phyloP scores from a whole-genome alignment of 768 basidiomycete genomes.

The Auricularia sp. region DNA sequence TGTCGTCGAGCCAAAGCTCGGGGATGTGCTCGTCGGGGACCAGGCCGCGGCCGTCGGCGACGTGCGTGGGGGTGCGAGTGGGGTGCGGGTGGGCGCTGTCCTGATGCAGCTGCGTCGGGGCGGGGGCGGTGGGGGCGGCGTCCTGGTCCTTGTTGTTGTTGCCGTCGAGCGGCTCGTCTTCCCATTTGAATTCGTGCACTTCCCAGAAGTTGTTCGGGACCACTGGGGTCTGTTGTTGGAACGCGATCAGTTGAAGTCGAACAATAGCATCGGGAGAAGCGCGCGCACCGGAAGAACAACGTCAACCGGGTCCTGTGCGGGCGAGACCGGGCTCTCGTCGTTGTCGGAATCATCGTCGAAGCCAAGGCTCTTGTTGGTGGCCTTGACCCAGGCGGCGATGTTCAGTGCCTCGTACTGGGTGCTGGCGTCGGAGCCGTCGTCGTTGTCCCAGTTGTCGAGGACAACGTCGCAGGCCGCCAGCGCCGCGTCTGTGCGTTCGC shows the following conservation, averaged over 20 bases:
- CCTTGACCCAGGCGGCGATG: slow-evolving; percentile 1
- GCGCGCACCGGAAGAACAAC: background rate
- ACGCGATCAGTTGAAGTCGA: background rate
- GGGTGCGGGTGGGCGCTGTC: too few species aligned
- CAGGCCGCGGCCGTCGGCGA: background rate
- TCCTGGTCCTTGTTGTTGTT: background rate
- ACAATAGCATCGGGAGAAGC: background rate
- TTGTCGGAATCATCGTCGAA: background rate
- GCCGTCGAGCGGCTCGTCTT: slow-evolving; percentile 1
- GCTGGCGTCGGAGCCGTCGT: background rate
- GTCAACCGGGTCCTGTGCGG: background rate
- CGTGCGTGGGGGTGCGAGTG: background rate
- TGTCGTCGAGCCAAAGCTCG: background rate
- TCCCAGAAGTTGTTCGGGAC: background rate
- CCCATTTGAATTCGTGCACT: background rate
- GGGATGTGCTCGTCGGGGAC: slow-evolving; percentile 2
- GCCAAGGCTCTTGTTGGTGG: background rate
- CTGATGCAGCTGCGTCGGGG: too few species aligned
- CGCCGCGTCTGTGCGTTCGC: background rate
- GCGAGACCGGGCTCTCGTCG: background rate
- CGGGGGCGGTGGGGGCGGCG: background rate
- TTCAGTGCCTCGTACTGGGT: background rate
- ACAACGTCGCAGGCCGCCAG: background rate
- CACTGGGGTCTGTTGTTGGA: background rate
- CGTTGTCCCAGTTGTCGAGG: background rate